Evolutionary conservation across 73 alveolate species (phyloP), one percentile per base, ranked within the genome.

Genomic region (Paramecium primaurelia): DNA sequence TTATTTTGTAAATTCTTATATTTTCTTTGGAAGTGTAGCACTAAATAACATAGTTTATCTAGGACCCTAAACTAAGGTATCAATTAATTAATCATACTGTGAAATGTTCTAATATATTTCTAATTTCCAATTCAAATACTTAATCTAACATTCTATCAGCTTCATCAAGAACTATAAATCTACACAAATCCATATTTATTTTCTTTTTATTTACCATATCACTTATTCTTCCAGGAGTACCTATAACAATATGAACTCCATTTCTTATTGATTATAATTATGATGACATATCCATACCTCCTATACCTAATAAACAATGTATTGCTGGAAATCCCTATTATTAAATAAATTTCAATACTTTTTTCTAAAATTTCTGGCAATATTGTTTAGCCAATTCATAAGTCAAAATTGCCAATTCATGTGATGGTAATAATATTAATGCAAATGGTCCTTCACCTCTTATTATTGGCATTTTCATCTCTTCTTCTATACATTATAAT

Each of bases 21-120:
- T 96, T 77, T 92, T 95, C 71, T 96, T 97, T 40, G 98, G 97
- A 40, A 95, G 88, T 5, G 99, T 96, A 8, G 99, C 97, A 73
- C 97, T 92, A 83, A 96, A 96, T 80, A 96, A 77, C 88, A 96
- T 86, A 44, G 95, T 96, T 96, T 96, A 96, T 86, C 97, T 92
- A 34, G 94, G 92, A 89, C 94, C 94, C 94, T 89, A 77, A 77
- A 83, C 93, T 87, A 80, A 45, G 73, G 71, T 42, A 28, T 38
- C 51, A 38, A 28, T 26, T 20, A 20, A 54, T 36, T 59, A 11
- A 37, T 37, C 77, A 71, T 90, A 89, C 94, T 60, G 97, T 93
- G 71, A 96, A 86, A 59, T 96, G 93, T 34, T 93, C 96, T 22
- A 96, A 73, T 11, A 96, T 94, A 25, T 64, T 59, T 80, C 96